Percentiles rank a stretch among this genome's conserved stretches.
These are phyloP conservation scores for Annulohypoxylon stygium DNA, from an alignment of 495 filamentous ascomycete species.

Conservation along the genomic window DNA sequence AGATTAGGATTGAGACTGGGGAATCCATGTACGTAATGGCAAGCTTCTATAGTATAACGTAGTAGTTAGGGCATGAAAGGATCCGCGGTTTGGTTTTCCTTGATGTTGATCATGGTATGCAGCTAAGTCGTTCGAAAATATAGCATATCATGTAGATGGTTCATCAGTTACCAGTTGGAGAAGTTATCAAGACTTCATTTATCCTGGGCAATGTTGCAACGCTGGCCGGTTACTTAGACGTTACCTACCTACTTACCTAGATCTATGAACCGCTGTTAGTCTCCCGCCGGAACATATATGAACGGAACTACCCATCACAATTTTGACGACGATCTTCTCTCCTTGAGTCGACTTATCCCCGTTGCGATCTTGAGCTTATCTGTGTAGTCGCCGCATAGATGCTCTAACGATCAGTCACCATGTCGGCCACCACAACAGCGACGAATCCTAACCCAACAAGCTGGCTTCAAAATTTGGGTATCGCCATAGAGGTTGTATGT, in stretches of 20 bases:
- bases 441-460: slow-evolving; percentile 38
- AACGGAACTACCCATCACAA: slow-evolving; percentile 27
- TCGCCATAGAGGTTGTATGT: slow-evolving; percentile 38
- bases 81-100: slow-evolving; percentile 7
- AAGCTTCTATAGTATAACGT: slow-evolving; percentile 9
- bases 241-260: slow-evolving; percentile 21
- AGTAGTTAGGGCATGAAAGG: slow-evolving; percentile 15
- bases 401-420: slow-evolving; percentile 32
- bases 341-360: slow-evolving; percentile 27
- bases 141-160: slow-evolving; percentile 11
- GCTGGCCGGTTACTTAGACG: slow-evolving; percentile 15
- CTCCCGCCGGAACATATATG: slow-evolving; percentile 33
- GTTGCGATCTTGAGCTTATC: slow-evolving; percentile 40
- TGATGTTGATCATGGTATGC: slow-evolving; percentile 2
- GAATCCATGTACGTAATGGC: slow-evolving; percentile 31
- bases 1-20: slow-evolving; percentile 28
- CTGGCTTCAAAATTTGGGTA: slow-evolving; percentile 45
- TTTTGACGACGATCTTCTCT: slow-evolving; percentile 39
- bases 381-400: slow-evolving; percentile 23
- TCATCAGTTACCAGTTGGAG: neutral
- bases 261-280: slow-evolving; percentile 6
- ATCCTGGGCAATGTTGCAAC: slow-evolving; percentile 21
- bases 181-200: slow-evolving; percentile 12
- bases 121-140: slow-evolving; percentile 17
- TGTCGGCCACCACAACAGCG: slow-evolving; percentile 26